Percentiles rank a stretch among this genome's conserved stretches.
Conservation (phyloP, 345 rosid species). For the Lepidium africanum region DNA sequence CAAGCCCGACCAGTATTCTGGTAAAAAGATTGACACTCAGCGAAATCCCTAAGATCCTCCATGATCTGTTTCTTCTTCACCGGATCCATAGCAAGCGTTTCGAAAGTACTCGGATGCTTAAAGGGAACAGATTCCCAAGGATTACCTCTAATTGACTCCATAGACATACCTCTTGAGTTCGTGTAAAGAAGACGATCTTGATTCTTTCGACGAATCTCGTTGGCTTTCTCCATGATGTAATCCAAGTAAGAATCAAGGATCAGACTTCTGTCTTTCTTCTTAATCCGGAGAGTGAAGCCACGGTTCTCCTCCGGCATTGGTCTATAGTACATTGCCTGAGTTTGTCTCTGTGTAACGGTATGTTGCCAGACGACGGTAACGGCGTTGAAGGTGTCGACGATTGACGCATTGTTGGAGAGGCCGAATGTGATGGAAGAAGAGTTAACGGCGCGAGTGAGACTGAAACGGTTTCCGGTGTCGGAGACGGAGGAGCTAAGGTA, state of each 20-base stretch:
- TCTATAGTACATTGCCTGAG: conserved; percentile 12
- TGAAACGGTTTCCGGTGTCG: conserved; percentile 24
- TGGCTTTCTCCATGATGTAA: conserved; percentile 6
- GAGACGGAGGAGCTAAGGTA: conserved; percentile 64
- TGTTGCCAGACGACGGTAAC: conserved; percentile 21
- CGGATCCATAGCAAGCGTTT: conserved; percentile 84
- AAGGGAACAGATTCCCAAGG: conserved; percentile 63
- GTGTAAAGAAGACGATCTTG: conserved; percentile 23
- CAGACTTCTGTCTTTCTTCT: conserved; percentile 8
- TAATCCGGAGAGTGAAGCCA: conserved; percentile 18
- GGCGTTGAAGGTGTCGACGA: conserved; percentile 6
- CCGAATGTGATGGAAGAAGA: conserved; percentile 16
- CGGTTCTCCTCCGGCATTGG: conserved; percentile 23
- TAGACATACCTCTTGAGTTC: conserved; percentile 3
- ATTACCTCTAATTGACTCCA: not conserved
- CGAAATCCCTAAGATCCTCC: conserved; percentile 65
- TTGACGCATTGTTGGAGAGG: conserved; percentile 22
- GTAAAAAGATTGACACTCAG: conserved; percentile 50
- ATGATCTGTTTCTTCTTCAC: conserved; percentile 42
- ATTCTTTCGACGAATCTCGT: conserved; percentile 19
- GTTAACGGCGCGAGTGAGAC: conserved; percentile 18
- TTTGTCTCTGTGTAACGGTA: conserved; percentile 10
- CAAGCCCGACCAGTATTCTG: conserved; percentile 83
- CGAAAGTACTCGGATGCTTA: conserved; percentile 88
- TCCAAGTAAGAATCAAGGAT: conserved; percentile 4